phyloP scores from a whole-genome alignment of 768 basidiomycete species.

The Rhizopogon rudus region DNA sequence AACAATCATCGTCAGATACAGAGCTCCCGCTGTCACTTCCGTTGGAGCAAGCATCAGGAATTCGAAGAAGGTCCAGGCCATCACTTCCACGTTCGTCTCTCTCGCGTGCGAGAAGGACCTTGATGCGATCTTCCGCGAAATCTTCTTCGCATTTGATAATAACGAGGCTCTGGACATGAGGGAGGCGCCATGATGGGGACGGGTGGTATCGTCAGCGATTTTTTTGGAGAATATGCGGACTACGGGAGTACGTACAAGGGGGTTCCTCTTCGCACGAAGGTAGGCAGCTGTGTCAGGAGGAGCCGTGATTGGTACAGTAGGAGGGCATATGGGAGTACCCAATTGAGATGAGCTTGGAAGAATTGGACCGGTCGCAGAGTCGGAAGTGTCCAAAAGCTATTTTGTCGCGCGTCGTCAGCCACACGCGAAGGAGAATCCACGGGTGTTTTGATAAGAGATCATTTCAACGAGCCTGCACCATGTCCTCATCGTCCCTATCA shows the following conservation, averaged over 20 bases:
- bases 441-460: too few relatives aligned
- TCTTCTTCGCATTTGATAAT: slow-evolving; percentile 29
- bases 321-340: slow-evolving; percentile 3
- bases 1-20: slow-evolving; percentile 9
- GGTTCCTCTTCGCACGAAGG: slow-evolving; percentile 15
- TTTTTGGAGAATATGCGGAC: background rate
- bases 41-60: background rate
- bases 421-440: too few relatives aligned
- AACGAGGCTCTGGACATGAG: slow-evolving; percentile 21
- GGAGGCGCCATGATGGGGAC: slow-evolving; percentile 59
- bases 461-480: too few relatives aligned
- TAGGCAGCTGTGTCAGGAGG: slow-evolving; percentile 19
- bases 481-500: too few relatives aligned
- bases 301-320: slow-evolving; percentile 24
- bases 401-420: too few relatives aligned
- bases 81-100: slow-evolving; percentile 30
- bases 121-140: slow-evolving; percentile 39
- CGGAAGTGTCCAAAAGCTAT: background rate
- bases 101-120: slow-evolving; percentile 39
- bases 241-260: slow-evolving; percentile 17
- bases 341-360: background rate
- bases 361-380: slow-evolving; percentile 3
- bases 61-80: slow-evolving; percentile 12
- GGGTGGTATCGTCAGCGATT: slow-evolving; percentile 8
- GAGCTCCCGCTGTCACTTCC: slow-evolving; percentile 8